Evolutionary conservation across 768 basidiomycete species (phyloP), one percentile per base, ranked within the genome.

Genomic region (Suillus tomentosus): DNA sequence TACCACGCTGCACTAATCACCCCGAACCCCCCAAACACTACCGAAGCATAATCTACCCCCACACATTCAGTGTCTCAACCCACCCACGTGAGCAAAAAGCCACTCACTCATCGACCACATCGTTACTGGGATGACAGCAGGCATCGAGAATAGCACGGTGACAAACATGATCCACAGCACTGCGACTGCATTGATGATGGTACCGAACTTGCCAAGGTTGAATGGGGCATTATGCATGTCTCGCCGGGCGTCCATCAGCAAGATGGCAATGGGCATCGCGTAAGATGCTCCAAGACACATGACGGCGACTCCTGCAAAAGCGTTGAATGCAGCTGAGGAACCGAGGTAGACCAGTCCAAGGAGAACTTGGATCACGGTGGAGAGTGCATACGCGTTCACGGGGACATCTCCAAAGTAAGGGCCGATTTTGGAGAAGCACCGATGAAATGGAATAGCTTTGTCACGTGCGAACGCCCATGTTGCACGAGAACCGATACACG

Each of bases 381-480:
- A 86, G 9, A 90, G 80, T 10, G 88, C 67, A 64, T 88, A 81
- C 0, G 87, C 86, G 67, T 87, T 84, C 48, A 87, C 75, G 0
- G 88, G 88, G 5, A 88, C 81, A 66, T 82, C 83, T 36, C 76
- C 70, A 10, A 78, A 64, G 45, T 72, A 67, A 9, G 74, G 71
- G 48, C 78, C 77, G 69, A 89, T 78, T 57, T 75, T 76, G 8
- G 82, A 74, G 76, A 88, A 88, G 63, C 78, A 69, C 13, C 64
- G 57, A 42, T 83, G 80, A 51, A 84, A 80, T 2, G 87, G 89
- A 48, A 90, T 84, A 1, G 85, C 89, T 64, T 81, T 81, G 75
- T 90, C 89, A 3, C 89, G 81, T 0, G 87, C 85, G 71, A 90
- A 90, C 54, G 85, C 85, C 89, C 88, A 90, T 3, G 88, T 89